A percentile compares a stretch with the other conserved stretches of the same genome.
These are phyloP conservation scores for Fusarium bactridioides DNA, from an alignment of 2,329 filamentous ascomycete genomes.

Conservation along the genomic window DNA sequence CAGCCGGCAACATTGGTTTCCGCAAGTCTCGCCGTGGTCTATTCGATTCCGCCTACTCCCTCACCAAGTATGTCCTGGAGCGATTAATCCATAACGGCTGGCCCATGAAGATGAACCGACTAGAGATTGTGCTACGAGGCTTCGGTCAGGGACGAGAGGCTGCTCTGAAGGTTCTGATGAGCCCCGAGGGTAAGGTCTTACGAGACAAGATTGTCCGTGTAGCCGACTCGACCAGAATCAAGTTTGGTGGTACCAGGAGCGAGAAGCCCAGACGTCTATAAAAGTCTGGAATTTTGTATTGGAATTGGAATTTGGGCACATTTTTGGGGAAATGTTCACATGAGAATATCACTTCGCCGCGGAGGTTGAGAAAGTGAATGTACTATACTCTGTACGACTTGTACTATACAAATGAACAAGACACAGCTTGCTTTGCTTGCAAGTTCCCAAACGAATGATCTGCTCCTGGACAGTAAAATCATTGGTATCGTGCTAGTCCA, in stretches of 20 bases:
- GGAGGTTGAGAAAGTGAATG: slow-evolving; percentile 39
- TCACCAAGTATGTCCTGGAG: slow-evolving; percentile 83
- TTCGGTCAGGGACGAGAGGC: slow-evolving; percentile 91
- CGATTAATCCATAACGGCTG: slow-evolving; percentile 84
- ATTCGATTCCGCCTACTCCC: slow-evolving; percentile 93
- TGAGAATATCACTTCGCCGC: slow-evolving; percentile 15
- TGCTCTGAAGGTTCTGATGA: slow-evolving; percentile 86
- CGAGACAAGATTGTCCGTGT: slow-evolving; percentile 80
- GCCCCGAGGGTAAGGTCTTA: slow-evolving; percentile 80
- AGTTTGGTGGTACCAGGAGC: slow-evolving; percentile 94
- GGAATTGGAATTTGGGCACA: slow-evolving; percentile 9
- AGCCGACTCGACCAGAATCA: slow-evolving; percentile 86
- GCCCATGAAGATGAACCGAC: slow-evolving; percentile 74
- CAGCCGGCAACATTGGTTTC: slow-evolving; percentile 91
- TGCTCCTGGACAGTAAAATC: slow-evolving; percentile 23
- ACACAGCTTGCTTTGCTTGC: slow-evolving; percentile 24
- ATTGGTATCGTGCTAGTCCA: slow-evolving; percentile 42
- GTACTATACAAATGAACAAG: slow-evolving; percentile 43
- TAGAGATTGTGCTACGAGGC: slow-evolving; percentile 85
- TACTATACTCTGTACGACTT: slow-evolving; percentile 48
- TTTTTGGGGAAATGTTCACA: slow-evolving; percentile 11
- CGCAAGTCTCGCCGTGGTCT: slow-evolving; percentile 78
- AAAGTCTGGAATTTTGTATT: neutral
- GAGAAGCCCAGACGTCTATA: slow-evolving; percentile 81
- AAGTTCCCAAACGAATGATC: slow-evolving; percentile 33